These are phyloP conservation scores for Beauveria sp. DNA, from an alignment of 2,329 filamentous ascomycete species.

Conservation along the genomic window DNA sequence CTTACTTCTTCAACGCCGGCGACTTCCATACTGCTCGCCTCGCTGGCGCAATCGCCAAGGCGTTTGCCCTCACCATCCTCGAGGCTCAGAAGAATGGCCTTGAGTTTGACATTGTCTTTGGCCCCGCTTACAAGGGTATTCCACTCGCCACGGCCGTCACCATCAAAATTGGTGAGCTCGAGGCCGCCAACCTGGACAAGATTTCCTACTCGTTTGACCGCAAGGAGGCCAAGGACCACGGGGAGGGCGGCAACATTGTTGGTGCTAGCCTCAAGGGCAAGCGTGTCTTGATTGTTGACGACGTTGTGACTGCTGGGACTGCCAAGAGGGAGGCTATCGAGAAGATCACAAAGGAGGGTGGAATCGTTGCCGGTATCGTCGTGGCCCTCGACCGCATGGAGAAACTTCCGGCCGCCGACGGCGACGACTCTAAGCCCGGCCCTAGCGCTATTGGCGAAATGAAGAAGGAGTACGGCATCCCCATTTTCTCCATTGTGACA, in stretches of 20 bases:
- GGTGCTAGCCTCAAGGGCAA: constrained; percentile 79
- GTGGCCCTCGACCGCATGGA: constrained; percentile 84
- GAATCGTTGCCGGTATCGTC: constrained; percentile 76
- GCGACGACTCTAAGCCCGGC: constrained; percentile 60
- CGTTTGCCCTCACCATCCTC: constrained; percentile 66
- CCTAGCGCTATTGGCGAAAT: constrained; percentile 82
- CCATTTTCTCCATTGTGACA: constrained; percentile 75
- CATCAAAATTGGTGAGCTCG: constrained; percentile 65
- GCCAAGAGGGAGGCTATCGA: constrained; percentile 88
- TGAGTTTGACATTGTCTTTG: constrained; percentile 81
- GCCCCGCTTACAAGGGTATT: constrained; percentile 94
- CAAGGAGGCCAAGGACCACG: constrained; percentile 94
- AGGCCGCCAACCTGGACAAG: constrained; percentile 55
- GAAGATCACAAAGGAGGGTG: constrained; percentile 81
- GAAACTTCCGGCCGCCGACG: constrained; percentile 59
- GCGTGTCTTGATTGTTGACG: constrained; percentile 84
- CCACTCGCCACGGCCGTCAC: constrained; percentile 74
- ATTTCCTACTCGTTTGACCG: constrained; percentile 87
- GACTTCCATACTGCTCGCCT: constrained; percentile 78
- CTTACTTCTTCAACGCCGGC: constrained; percentile 97
- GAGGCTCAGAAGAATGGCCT: constrained; percentile 37
- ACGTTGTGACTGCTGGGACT: constrained; percentile 92
- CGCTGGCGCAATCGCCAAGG: constrained; percentile 67
- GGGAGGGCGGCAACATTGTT: constrained; percentile 89
- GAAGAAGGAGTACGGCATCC: constrained; percentile 73